These are phyloP conservation scores for Phialemoniopsis sp. DNA, from an alignment of 2,329 filamentous ascomycete genomes.

Conservation along the genomic window DNA sequence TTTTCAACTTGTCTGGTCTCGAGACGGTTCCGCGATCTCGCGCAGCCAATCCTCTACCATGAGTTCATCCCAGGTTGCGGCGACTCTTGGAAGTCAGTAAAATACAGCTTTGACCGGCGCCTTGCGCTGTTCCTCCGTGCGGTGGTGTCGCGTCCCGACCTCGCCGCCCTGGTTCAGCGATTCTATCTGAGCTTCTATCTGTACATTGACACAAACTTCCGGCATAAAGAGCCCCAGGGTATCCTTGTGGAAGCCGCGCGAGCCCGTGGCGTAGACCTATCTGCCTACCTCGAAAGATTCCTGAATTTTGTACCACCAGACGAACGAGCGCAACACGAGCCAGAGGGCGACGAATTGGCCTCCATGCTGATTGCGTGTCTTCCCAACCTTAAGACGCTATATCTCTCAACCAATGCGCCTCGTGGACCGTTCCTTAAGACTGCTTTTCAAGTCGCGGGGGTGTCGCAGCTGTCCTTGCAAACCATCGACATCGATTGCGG, in stretches of 20 bases:
- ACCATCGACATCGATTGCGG: no score
- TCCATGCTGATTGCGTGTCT: no score
- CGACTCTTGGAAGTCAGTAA: slow-evolving; percentile 12
- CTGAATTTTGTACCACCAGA: no score
- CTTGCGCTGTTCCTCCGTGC: slow-evolving; percentile 15
- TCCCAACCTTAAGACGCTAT: no score
- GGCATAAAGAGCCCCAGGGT: not conserved
- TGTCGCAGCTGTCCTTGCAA: no score
- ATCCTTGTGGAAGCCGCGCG: not conserved
- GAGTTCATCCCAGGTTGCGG: slow-evolving; percentile 17
- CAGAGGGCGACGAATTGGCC: no score
- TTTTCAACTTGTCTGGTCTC: slow-evolving; percentile 12
- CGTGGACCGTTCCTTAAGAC: no score
- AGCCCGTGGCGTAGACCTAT: not conserved
- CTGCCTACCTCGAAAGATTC: no score
- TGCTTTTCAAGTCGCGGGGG: no score
- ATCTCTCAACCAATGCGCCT: no score
- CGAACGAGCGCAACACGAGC: no score
- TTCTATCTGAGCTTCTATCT: slow-evolving; percentile 1
- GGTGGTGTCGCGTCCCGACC: slow-evolving; percentile 10
- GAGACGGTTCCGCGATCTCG: slow-evolving; percentile 8
- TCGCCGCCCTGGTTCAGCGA: slow-evolving; percentile 7
- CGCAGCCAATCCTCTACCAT: slow-evolving; percentile 14
- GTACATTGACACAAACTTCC: not conserved
- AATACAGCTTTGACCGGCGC: slow-evolving; percentile 13